Conservation (phyloP, 768 basidiomycete genomes). For the Gymnopilus junonius region DNA sequence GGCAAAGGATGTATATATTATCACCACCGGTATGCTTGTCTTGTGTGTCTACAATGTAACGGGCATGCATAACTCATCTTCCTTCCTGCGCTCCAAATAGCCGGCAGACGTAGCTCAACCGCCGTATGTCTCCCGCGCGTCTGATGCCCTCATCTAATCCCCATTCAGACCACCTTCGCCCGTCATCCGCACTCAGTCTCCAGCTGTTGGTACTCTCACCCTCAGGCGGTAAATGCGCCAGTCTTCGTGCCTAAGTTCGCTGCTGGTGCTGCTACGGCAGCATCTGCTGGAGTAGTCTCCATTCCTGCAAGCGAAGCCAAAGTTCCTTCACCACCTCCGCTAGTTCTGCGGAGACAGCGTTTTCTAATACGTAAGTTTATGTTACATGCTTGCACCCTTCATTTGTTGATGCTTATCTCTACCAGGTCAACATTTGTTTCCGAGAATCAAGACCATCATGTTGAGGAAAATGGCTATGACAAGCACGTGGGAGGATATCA, state of each 20-base stretch:
- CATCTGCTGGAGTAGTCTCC: background rate
- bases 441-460: background rate
- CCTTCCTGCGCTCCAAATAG: constrained; percentile 8
- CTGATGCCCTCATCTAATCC: constrained; percentile 19
- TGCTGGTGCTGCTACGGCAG: constrained; percentile 20
- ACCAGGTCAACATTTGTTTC: background rate
- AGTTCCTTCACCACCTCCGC: constrained; percentile 30
- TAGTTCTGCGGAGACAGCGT: background rate
- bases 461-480: constrained; percentile 1
- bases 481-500: constrained; percentile 4
- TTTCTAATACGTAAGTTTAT: background rate
- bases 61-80: background rate
- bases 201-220: constrained; percentile 45
- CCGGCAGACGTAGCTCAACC: constrained; percentile 16
- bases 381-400: background rate
- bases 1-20: constrained; percentile 86
- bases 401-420: background rate
- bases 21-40: constrained; percentile 63
- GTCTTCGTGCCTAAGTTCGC: constrained; percentile 78
- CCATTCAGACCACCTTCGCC: constrained; percentile 31
- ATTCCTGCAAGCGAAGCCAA: constrained; percentile 23
- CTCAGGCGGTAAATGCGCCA: constrained; percentile 81
- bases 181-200: constrained; percentile 44
- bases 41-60: background rate
- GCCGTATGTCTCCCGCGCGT: constrained; percentile 33